Base-by-base conservation (phyloP, 139 green algal species). In the Microglena sp. region DNA sequence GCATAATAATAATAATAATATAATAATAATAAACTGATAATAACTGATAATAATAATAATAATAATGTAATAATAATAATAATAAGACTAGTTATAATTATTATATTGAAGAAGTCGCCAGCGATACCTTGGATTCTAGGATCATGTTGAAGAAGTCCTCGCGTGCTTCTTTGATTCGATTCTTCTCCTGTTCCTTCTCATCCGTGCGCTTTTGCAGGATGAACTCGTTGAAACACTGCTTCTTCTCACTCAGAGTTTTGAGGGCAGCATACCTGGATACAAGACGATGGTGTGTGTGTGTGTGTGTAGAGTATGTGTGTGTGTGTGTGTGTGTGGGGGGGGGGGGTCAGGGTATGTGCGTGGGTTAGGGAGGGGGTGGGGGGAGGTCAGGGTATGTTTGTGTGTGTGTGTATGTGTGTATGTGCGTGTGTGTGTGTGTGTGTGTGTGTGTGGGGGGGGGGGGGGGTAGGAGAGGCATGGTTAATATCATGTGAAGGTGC, bases 181-280 rank as follows among this genome's bases (percentile, higher is more conserved):
- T 35, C 31, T 85, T 65, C 34, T 84, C 74, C 67, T 93, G 87
- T 62, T 95, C 90, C 50, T 77, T 69, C 67, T 96, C 86, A 58
- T 86, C 76, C 62, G 89, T 90, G 34, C 71, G 53, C 15, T 66
- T 61, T 27, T 70, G 57, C 70, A 81, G 69, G 36, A 79, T 54
- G 64, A 90, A 97, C 79, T 97, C 92, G 62, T 96, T 89, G 85
- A 97, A 97, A 45, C 74, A 77, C 31, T 81, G 66, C 84, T 92
- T 95, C 72, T 88, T 92, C 76, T 97, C 92, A 0, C 86, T 83
- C 63, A 96, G 73, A 1, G 86, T 81, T 75, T 94, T 94, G 28
- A 97, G 74, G 1, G 87, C 90, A 28, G 77, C 81, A 62, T 95
- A 97, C 45, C 73, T 80, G 67, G n/a, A n/a, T n/a, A n/a, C n/a